Evolutionary conservation across 495 filamentous ascomycete genomes (phyloP), one percentile per base, ranked within the genome.

Genomic region (Aspergillus panamensis): DNA sequence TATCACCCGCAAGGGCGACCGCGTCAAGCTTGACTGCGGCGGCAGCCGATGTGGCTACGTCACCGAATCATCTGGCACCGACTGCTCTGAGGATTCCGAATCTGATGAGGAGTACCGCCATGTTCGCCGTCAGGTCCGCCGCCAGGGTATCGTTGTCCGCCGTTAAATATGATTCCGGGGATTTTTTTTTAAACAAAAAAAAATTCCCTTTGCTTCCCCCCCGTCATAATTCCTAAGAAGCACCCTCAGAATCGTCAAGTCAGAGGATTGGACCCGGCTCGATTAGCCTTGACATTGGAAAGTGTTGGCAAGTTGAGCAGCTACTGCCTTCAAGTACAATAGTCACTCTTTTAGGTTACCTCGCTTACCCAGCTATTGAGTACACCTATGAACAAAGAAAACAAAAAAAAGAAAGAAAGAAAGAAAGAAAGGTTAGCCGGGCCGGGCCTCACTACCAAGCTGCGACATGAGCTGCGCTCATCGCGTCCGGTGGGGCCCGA

Each of bases 1-100:
- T 55, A 95, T 97, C 80, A 97, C 92, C 57, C 89, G 91, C 75
- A 85, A 85, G 76, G 92, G 92, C 59, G 87, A 92, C 69, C 83
- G 91, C 55, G 87, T 96, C 82, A 94, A 91, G 82, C 84, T 96
- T 60, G 92, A 96, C 82, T 96, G 92, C 65, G 91, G 91, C 44
- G 92, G 92, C 59, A 77, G 82, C 58, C 85, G 91, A 68, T 96
- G 92, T 72, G 88, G 88, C 57, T 92, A 88, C 76, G 80, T 81
- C 58, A 82, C 85, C 63, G 76, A 79, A 64, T 75, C 72, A n/a
- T 83, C 80, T 3, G 78, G 74, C 20, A 74, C 66, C 12, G 70
- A 68, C 61, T 85, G 81, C 70, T 77, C 73, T 8, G 56, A 58
- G 47, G 77, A 77, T 48, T 80, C 77, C 43, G 87, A 89, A 45